Conservation (phyloP, 371 early-diverging fungal genomes). For the Rhizopus arrhizus region DNA sequence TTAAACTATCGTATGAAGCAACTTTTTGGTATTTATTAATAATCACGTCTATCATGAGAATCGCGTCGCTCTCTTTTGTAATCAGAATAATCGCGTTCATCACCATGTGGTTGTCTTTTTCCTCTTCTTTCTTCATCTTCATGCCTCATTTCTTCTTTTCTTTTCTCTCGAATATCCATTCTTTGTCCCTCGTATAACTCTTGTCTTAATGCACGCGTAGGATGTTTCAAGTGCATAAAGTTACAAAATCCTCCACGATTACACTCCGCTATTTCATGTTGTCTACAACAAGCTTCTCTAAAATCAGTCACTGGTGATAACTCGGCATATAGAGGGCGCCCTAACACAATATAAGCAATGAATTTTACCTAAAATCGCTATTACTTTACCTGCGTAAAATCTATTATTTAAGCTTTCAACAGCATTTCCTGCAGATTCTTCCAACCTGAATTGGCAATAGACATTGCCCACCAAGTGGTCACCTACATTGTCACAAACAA, state of each 20-base stretch:
- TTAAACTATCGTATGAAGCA: too few relatives aligned
- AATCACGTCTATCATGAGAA: too few relatives aligned
- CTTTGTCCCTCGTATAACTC: constrained; percentile 86
- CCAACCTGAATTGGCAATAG: constrained; percentile 89
- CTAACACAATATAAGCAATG: constrained; percentile 27
- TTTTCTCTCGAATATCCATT: constrained; percentile 57
- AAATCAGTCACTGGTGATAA: constrained; percentile 96
- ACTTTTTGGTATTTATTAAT: too few relatives aligned
- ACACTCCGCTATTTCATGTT: constrained; percentile 93
- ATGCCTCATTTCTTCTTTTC: too few relatives aligned
- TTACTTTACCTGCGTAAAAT: constrained; percentile 82
- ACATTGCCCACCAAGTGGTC: constrained; percentile 98
- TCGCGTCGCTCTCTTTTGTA: too few relatives aligned
- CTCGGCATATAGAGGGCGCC: constrained; percentile 93
- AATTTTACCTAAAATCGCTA: too few relatives aligned
- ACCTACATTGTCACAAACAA: constrained; percentile 96
- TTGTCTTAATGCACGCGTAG: constrained; percentile 71
- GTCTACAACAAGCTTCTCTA: constrained; percentile 96
- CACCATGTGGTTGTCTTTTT: too few relatives aligned
- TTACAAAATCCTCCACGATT: constrained; percentile 97
- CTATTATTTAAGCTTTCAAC: constrained; percentile 90
- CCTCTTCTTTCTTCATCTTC: too few relatives aligned
- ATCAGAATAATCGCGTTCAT: too few relatives aligned
- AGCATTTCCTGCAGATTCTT: constrained; percentile 92
- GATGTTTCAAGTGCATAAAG: constrained; percentile 96